Percentiles rank a stretch among this genome's conserved stretches.
Evolutionary conservation across 257 asterid species (phyloP).

Genomic region (Fraxinus excelsior): DNA sequence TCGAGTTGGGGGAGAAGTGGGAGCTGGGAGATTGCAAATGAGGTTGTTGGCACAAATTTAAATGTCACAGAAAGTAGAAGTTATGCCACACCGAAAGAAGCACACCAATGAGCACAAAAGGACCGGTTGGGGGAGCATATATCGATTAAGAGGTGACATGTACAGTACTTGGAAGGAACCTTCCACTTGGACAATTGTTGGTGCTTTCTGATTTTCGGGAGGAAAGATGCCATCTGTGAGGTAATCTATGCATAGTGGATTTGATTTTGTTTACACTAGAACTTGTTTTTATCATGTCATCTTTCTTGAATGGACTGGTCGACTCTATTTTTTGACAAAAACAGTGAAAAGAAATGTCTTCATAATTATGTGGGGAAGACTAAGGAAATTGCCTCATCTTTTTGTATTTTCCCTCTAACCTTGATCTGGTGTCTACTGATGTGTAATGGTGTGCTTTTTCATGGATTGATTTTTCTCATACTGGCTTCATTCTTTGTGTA

Average conservation of each 20-base stretch:
- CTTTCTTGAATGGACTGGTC: conserved; percentile 15
- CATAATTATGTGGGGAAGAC: conserved; percentile 27
- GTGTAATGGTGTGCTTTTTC: conserved; percentile 38
- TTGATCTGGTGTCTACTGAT: conserved; percentile 29
- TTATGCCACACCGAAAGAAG: conserved; percentile 42
- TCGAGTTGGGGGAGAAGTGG: conserved; percentile 73
- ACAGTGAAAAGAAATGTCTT: conserved; percentile 28
- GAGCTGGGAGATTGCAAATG: conserved; percentile 62
- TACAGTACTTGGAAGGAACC: conserved; percentile 28
- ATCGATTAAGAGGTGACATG: conserved; percentile 23
- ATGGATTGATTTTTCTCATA: conserved; percentile 22
- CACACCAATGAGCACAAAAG: conserved; percentile 38
- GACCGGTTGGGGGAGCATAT: neutral
- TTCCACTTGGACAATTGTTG: conserved; percentile 17
- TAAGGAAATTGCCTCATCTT: conserved; percentile 25
- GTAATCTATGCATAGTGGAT: conserved; percentile 20
- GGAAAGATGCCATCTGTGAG: conserved; percentile 20
- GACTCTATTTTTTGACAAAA: conserved; percentile 28
- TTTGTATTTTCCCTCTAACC: conserved; percentile 21
- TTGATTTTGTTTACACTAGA: conserved; percentile 27
- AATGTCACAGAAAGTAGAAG: conserved; percentile 30
- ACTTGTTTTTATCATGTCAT: conserved; percentile 20
- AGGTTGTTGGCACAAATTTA: conserved; percentile 38
- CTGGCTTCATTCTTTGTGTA: conserved; percentile 41
- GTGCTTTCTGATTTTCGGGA: conserved; percentile 30